These are phyloP conservation scores for Cadophora sp. DNA, from an alignment of 2,329 filamentous ascomycete genomes.

Conservation along the genomic window DNA sequence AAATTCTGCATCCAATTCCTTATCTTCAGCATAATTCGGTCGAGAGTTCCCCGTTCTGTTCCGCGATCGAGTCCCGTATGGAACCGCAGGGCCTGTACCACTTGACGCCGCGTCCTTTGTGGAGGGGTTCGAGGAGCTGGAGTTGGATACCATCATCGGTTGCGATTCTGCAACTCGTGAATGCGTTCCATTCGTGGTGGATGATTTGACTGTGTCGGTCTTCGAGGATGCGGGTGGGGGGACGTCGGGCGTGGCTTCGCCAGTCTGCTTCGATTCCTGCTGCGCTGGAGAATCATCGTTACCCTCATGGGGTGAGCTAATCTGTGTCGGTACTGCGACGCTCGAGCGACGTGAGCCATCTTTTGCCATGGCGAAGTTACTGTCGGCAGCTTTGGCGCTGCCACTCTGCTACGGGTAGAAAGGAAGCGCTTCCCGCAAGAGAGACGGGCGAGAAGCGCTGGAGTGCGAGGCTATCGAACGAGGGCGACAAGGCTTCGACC, in stretches of 20 bases:
- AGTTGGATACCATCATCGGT: constrained; percentile 57
- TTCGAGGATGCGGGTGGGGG: constrained; percentile 20
- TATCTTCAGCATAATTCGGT: constrained; percentile 94
- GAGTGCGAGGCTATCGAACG: constrained; percentile 43
- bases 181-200: constrained; percentile 28
- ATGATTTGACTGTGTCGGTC: constrained; percentile 26
- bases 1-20: constrained; percentile 88
- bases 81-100: constrained; percentile 48
- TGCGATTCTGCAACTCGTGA: constrained; percentile 46
- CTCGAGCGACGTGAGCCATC: constrained; percentile 40
- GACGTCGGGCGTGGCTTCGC: constrained; percentile 24
- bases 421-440: constrained; percentile 45
- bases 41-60: constrained; percentile 82
- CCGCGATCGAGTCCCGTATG: constrained; percentile 92
- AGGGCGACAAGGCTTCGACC: constrained; percentile 38
- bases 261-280: constrained; percentile 28
- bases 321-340: constrained; percentile 34
- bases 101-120: constrained; percentile 53
- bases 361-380: constrained; percentile 40
- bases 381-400: constrained; percentile 14
- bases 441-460: constrained; percentile 44
- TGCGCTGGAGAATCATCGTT: constrained; percentile 26
- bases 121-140: constrained; percentile 53
- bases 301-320: constrained; percentile 33
- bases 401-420: constrained; percentile 23